A percentile compares a stretch with the other conserved stretches of the same genome.
These are phyloP conservation scores for Epichloe glyceriae DNA, from an alignment of 2,329 filamentous ascomycete species.

Conservation along the genomic window DNA sequence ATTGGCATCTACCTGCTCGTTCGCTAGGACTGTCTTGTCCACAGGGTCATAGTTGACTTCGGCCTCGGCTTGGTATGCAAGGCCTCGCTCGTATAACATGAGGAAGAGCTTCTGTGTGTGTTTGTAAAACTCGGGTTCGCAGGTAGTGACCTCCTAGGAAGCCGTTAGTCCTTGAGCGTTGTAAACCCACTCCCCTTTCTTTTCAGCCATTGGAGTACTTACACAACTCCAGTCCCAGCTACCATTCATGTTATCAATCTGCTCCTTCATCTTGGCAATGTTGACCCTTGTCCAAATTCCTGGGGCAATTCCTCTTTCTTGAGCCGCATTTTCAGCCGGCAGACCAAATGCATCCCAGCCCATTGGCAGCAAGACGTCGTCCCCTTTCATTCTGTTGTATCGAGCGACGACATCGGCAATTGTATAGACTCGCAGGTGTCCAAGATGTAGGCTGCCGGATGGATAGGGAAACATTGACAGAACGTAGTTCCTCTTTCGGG, in stretches of 20 bases:
- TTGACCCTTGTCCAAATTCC: conserved; percentile 69
- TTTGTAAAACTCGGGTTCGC: conserved; percentile 74
- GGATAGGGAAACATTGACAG: conserved; percentile 92
- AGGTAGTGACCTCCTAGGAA: conserved; percentile 68
- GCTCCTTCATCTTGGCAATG: conserved; percentile 73
- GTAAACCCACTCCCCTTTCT: neutral
- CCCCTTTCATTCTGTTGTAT: conserved; percentile 61
- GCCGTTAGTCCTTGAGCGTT: neutral
- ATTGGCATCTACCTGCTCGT: conserved; percentile 83
- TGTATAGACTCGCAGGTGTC: conserved; percentile 79
- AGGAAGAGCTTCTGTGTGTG: conserved; percentile 82
- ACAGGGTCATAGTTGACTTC: conserved; percentile 85
- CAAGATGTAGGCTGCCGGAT: conserved; percentile 74
- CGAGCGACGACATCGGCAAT: conserved; percentile 78
- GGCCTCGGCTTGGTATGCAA: conserved; percentile 74
- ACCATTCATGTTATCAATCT: conserved; percentile 66
- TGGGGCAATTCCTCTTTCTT: conserved; percentile 68
- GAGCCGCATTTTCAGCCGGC: conserved; percentile 82
- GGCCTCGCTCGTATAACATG: conserved; percentile 56
- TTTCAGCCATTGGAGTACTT: conserved; percentile 22
- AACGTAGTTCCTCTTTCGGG: conserved; percentile 41
- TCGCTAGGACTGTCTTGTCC: conserved; percentile 79
- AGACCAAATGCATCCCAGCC: conserved; percentile 90
- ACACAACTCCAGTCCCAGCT: conserved; percentile 75
- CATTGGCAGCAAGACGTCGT: conserved; percentile 73